Percentiles rank a stretch among this genome's conserved stretches.
phyloP scores from a whole-genome alignment of 2,329 filamentous ascomycete genomes.

The Ascocoryne sarcoides region DNA sequence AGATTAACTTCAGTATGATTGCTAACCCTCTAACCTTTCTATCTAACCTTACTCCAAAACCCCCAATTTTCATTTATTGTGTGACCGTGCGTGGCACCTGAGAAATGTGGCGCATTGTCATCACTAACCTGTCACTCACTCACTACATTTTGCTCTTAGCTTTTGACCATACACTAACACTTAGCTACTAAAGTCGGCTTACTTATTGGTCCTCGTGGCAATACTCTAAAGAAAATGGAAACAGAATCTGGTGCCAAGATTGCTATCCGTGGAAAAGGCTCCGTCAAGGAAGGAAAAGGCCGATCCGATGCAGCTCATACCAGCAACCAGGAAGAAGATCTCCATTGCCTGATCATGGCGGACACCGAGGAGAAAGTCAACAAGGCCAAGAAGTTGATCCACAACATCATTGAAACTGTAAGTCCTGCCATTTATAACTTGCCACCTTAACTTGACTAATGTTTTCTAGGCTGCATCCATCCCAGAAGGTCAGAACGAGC shows the following conservation, averaged over 20 bases:
- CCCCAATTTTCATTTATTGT: constrained; percentile 38
- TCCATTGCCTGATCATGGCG: constrained; percentile 99
- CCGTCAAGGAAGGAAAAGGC: constrained; percentile 98
- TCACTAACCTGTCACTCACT: constrained; percentile 31
- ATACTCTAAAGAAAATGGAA: constrained; percentile 99
- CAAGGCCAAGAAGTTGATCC: constrained; percentile 96
- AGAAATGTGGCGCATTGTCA: constrained; percentile 26
- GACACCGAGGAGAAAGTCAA: constrained; percentile 99
- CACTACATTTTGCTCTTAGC: constrained; percentile 28
- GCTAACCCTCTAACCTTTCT: constrained; percentile 92
- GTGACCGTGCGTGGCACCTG: constrained; percentile 30
- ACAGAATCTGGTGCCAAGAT: constrained; percentile 96
- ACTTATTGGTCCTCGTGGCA: constrained; percentile 99
- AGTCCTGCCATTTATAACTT: constrained; percentile 31
- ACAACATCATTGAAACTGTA: constrained; percentile 98
- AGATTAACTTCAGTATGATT: constrained; percentile 99
- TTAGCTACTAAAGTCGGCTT: constrained; percentile 97
- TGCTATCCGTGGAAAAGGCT: constrained; percentile 98
- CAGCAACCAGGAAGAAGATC: constrained; percentile 99
- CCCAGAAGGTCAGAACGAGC: constrained; percentile 95
- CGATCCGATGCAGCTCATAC: constrained; percentile 97
- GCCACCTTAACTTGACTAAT: constrained; percentile 25
- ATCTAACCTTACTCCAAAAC: constrained; percentile 42
- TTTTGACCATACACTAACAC: constrained; percentile 66
- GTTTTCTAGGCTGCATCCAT: constrained; percentile 79